phyloP scores from a whole-genome alignment of 768 basidiomycete genomes.

The Russula sp. region DNA sequence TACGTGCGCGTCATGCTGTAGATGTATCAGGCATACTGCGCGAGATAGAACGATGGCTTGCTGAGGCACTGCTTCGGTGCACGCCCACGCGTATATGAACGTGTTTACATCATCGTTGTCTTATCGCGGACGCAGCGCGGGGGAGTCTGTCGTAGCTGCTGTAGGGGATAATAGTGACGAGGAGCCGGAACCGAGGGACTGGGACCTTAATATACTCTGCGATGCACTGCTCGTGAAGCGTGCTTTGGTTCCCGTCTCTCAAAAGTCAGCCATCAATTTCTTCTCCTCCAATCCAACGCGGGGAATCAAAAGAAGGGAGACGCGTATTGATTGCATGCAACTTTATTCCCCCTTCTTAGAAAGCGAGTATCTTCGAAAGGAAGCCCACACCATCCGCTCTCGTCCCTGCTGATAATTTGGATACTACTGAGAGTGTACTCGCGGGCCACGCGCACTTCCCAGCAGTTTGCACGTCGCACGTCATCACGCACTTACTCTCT shows the following conservation, averaged over 20 bases:
- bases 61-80: slow-evolving; percentile 51
- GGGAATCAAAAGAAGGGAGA: neutral
- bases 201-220: slow-evolving; percentile 67
- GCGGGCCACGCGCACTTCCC: slow-evolving; percentile 56
- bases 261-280: slow-evolving; percentile 52
- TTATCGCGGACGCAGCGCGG: neutral
- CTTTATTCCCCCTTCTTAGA: slow-evolving; percentile 37
- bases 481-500: slow-evolving; percentile 42
- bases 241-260: slow-evolving; percentile 75
- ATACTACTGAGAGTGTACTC: slow-evolving; percentile 56
- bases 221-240: slow-evolving; percentile 67
- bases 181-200: slow-evolving; percentile 56
- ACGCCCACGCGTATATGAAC: slow-evolving; percentile 44
- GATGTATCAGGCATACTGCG: slow-evolving; percentile 51
- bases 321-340: neutral
- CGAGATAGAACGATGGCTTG: slow-evolving; percentile 75
- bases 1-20: slow-evolving; percentile 49
- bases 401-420: slow-evolving; percentile 61
- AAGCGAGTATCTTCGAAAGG: slow-evolving; percentile 48
- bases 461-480: slow-evolving; percentile 45
- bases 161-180: slow-evolving; percentile 24
- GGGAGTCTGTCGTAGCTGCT: neutral
- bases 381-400: slow-evolving; percentile 48
- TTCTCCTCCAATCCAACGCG: no score
- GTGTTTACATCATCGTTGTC: slow-evolving; percentile 47